A percentile compares a stretch with the other conserved stretches of the same genome.
These are phyloP conservation scores for Endoconidiophora laricicola DNA, from an alignment of 2,329 filamentous ascomycete genomes.

Conservation along the genomic window DNA sequence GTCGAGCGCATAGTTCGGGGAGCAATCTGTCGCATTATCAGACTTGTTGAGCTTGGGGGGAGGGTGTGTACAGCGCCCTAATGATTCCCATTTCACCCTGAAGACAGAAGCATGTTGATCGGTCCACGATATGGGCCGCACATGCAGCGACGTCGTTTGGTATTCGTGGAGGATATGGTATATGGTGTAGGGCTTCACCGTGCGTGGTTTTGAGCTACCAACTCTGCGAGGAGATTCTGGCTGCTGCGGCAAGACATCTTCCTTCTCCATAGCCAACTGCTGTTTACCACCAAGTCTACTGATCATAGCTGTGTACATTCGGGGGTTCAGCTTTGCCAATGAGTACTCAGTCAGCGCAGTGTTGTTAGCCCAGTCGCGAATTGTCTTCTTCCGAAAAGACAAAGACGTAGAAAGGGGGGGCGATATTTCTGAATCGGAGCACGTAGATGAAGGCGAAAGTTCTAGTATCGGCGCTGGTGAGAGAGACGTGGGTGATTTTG, in stretches of 20 bases:
- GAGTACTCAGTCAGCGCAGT: too few relatives aligned
- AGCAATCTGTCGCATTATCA: neutral
- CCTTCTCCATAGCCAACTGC: neutral
- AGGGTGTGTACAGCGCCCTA: slow-evolving; percentile 17
- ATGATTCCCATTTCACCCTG: slow-evolving; percentile 26
- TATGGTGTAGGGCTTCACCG: slow-evolving; percentile 6
- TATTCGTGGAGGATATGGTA: slow-evolving; percentile 10
- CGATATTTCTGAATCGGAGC: too few relatives aligned
- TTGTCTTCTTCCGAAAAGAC: too few relatives aligned
- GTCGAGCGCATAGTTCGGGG: neutral
- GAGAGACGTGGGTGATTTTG: too few relatives aligned
- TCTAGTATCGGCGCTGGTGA: too few relatives aligned
- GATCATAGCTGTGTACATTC: too few relatives aligned
- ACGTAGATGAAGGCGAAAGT: too few relatives aligned
- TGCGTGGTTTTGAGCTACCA: neutral
- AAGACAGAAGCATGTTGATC: slow-evolving; percentile 33
- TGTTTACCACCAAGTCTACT: too few relatives aligned
- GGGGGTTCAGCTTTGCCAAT: too few relatives aligned
- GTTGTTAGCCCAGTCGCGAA: too few relatives aligned
- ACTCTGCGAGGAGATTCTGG: neutral
- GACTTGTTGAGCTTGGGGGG: neutral
- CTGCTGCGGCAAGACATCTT: neutral
- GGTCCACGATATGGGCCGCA: slow-evolving; percentile 39
- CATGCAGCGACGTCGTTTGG: slow-evolving; percentile 25
- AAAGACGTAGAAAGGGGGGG: too few relatives aligned